These are phyloP conservation scores for Aspergillus cavernicola DNA, from an alignment of 495 filamentous ascomycete genomes.

Conservation along the genomic window DNA sequence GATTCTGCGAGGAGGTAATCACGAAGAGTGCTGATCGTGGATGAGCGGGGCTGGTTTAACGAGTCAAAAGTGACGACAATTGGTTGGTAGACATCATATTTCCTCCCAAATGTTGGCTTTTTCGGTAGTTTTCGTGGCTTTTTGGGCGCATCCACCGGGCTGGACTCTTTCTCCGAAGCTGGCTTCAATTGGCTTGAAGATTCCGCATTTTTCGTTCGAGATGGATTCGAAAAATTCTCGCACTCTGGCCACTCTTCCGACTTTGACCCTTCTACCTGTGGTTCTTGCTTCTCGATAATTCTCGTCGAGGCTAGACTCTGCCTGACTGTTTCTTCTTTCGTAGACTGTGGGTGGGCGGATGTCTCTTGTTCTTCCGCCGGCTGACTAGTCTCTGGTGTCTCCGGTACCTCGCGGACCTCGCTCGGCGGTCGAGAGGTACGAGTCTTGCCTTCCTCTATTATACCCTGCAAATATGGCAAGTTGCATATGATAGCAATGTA, in stretches of 20 bases:
- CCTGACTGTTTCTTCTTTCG: slow-evolving; percentile 20
- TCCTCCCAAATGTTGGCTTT: slow-evolving; percentile 23
- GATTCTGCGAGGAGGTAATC: slow-evolving; percentile 76
- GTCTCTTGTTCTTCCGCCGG: not conserved
- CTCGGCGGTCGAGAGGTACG: slow-evolving; percentile 13
- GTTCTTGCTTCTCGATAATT: slow-evolving; percentile 12
- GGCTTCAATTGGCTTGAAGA: not conserved
- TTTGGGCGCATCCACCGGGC: slow-evolving; percentile 1
- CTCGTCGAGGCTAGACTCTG: slow-evolving; percentile 28
- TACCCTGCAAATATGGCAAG: slow-evolving; percentile 51
- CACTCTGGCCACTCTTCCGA: slow-evolving; percentile 24
- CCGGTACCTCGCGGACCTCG: slow-evolving; percentile 32
- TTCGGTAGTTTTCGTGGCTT: slow-evolving; percentile 26
- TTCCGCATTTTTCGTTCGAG: slow-evolving; percentile 14
- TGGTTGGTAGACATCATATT: slow-evolving; percentile 41
- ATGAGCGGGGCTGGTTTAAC: slow-evolving; percentile 56
- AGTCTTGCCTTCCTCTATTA: slow-evolving; percentile 20
- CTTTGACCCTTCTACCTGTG: slow-evolving; percentile 1
- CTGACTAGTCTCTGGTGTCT: slow-evolving; percentile 30
- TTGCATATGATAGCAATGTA: slow-evolving; percentile 97
- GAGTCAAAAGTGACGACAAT: slow-evolving; percentile 90
- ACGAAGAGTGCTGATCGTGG: slow-evolving; percentile 61
- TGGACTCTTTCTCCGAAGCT: not conserved
- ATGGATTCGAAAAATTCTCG: slow-evolving; percentile 21
- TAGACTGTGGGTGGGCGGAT: slow-evolving; percentile 7